Conservation (phyloP, 106 monocot species). For the Allium fistulosum region DNA sequence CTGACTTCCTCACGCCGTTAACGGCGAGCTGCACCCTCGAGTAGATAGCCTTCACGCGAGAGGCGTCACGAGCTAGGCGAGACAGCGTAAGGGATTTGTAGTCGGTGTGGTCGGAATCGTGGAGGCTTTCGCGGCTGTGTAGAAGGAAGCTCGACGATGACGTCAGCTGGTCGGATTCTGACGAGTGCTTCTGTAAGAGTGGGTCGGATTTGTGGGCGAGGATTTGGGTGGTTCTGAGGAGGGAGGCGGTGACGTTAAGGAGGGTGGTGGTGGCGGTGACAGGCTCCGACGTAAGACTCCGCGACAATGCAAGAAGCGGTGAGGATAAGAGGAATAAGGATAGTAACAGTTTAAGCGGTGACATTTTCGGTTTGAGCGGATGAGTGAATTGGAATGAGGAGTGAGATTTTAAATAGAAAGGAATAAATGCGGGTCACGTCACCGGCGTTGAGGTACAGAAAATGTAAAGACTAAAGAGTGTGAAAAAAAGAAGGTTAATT, state of each 20-base stretch:
- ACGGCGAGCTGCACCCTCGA: conserved; percentile 31
- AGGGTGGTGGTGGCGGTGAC: conserved; percentile 7
- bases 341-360: conserved; percentile 2
- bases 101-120: conserved; percentile 19
- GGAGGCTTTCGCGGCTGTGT: not conserved
- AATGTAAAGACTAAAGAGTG: not conserved
- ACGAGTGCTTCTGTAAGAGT: not conserved
- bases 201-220: not conserved
- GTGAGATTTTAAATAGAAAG: not conserved
- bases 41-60: conserved; percentile 23
- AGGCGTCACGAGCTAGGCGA: conserved; percentile 47
- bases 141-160: not conserved
- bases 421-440: not conserved
- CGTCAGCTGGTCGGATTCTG: not conserved
- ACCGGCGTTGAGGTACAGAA: conserved; percentile 2
- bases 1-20: conserved; percentile 16
- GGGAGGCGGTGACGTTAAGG: conserved; percentile 35
- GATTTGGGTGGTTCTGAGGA: conserved; percentile 17
- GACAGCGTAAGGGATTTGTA: conserved; percentile 50
- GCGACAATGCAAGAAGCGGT: not conserved
- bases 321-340: conserved; percentile 1
- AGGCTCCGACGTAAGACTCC: not conserved
- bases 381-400: not conserved
- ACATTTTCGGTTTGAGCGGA: conserved; percentile 8
- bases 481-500: not conserved